Conservation (phyloP, 1,139 yeast genomes). For the Wickerhamomyces sp. region DNA sequence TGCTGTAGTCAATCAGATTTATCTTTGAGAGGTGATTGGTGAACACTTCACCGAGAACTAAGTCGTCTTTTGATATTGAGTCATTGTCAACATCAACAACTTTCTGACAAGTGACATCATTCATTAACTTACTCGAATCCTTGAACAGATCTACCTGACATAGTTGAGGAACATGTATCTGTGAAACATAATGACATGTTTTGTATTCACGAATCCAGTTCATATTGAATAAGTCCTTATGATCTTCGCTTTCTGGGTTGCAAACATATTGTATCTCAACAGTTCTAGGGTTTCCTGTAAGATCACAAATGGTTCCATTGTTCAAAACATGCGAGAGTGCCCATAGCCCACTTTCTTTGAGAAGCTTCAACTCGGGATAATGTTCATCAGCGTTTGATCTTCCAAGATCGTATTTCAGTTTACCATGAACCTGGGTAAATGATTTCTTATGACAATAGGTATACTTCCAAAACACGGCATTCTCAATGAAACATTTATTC, state of each 20-base stretch:
- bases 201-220: conserved; percentile 54
- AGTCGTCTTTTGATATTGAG: background rate
- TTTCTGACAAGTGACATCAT: conserved; percentile 40
- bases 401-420: conserved; percentile 38
- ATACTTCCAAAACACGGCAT: conserved; percentile 61
- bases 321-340: conserved; percentile 48
- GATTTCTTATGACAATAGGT: conserved; percentile 51
- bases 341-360: conserved; percentile 33
- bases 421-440: conserved; percentile 53
- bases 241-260: conserved; percentile 33
- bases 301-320: conserved; percentile 69
- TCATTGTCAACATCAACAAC: conserved; percentile 18
- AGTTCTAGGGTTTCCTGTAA: conserved; percentile 58
- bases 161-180: conserved; percentile 52
- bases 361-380: conserved; percentile 21
- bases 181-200: conserved; percentile 68
- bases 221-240: conserved; percentile 28
- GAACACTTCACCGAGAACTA: background rate
- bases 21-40: background rate
- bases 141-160: conserved; percentile 54
- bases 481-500: conserved; percentile 31
- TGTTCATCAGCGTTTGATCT: conserved; percentile 26
- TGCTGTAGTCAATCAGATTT: conserved; percentile 2
- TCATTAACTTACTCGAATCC: conserved; percentile 30
- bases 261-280: conserved; percentile 68